A percentile compares a stretch with the other conserved stretches of the same genome.
Evolutionary conservation across 2,329 filamentous ascomycete genomes (phyloP).

Genomic region (Colletotrichum filicis): DNA sequence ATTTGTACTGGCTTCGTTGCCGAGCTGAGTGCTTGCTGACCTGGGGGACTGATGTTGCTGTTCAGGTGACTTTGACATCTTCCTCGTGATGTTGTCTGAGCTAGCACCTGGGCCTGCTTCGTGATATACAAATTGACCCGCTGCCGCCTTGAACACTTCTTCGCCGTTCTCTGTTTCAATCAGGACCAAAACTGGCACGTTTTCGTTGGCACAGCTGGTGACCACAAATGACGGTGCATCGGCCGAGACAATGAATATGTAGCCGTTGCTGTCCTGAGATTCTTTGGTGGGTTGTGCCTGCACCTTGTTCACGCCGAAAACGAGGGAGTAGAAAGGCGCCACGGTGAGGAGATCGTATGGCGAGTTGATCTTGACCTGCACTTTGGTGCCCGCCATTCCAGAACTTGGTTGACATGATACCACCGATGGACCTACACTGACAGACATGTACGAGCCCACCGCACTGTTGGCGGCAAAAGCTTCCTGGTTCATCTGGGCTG

Average conservation of each 20-base stretch:
- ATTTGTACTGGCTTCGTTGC: constrained; percentile 59
- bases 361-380: constrained; percentile 80
- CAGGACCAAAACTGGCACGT: constrained; percentile 65
- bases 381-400: constrained; percentile 75
- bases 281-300: constrained; percentile 73
- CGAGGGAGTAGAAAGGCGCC: constrained; percentile 71
- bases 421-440: constrained; percentile 63
- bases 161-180: constrained; percentile 64
- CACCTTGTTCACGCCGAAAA: constrained; percentile 81
- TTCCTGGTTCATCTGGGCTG: constrained; percentile 64
- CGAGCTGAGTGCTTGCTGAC: constrained; percentile 42
- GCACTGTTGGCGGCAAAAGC: constrained; percentile 71
- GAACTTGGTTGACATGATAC: constrained; percentile 76
- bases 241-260: constrained; percentile 77
- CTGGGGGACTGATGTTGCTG: constrained; percentile 52
- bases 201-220: constrained; percentile 61
- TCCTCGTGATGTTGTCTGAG: constrained; percentile 54
- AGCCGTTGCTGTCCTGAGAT: constrained; percentile 67
- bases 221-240: constrained; percentile 73
- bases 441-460: constrained; percentile 74
- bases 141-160: constrained; percentile 61
- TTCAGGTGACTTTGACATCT: constrained; percentile 55
- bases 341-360: constrained; percentile 76
- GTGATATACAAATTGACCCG: constrained; percentile 58
- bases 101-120: constrained; percentile 48